Base-by-base conservation (phyloP, 768 basidiomycete species). In the Naematelia encephala region DNA sequence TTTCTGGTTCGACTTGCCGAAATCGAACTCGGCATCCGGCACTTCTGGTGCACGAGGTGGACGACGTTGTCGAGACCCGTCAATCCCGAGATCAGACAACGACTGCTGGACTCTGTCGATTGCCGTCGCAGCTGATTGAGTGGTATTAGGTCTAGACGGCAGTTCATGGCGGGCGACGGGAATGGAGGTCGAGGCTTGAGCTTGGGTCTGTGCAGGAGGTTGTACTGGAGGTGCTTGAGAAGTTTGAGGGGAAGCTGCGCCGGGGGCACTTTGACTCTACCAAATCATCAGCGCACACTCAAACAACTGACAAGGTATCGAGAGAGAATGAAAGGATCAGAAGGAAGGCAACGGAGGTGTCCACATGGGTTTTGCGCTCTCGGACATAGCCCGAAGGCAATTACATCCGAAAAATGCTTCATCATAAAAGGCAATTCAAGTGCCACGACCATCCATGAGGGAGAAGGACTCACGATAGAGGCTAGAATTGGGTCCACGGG, bases 321-420 rank as follows among this genome's bases (percentile, higher is more conserved):
- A 3, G 50, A 25, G 47, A 34, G 45, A 54, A 13, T 48, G 47
- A 48, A 21, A 60, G 50, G 27, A 52, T 74, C 72, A 74, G 72
- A 74, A 74, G 72, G 72, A 74, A 74, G 72, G 72, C 72, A 74
- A 74, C 72, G 72, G 72, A 74, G 61, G 56, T 71, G 69, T 74
- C 72, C 72, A 74, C 72, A 71, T 66, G 69, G 66, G 57, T 73
- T 74, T 74, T 74, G 72, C 72, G 72, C 72, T 74, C 72, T 74
- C 69, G 72, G 72, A 71, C 69, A 66, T 29, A 29, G 67, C 62
- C 67, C 69, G 59, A 56, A 69, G 65, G 68, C 61, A 57, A 68
- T 73, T 66, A 74, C 72, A 74, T 74, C 72, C 72, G 72, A 71
- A 71, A 69, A 73, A 74, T 74, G 49, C 66, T 74, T 74, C 72